Conservation (phyloP, 495 filamentous ascomycete species). For the Penicillium simplicissimum region DNA sequence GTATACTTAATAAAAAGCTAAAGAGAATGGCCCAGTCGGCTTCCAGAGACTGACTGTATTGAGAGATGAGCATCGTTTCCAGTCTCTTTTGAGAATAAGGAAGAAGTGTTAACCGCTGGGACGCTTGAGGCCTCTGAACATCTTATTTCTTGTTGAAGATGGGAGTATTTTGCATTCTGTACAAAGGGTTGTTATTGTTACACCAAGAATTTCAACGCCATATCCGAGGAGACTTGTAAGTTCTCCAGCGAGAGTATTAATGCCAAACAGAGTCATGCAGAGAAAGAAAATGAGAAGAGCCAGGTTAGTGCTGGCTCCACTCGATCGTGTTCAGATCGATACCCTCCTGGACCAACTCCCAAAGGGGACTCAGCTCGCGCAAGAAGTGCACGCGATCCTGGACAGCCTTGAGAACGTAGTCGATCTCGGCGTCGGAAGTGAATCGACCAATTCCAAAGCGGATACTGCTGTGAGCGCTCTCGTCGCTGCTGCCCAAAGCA, state of each 20-base stretch:
- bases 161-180: conserved; percentile 33
- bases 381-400: conserved; percentile 86
- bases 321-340: conserved; percentile 94
- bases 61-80: too few relatives aligned
- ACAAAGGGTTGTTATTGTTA: conserved; percentile 30
- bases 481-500: conserved; percentile 91
- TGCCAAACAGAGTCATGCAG: conserved; percentile 17
- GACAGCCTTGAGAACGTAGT: conserved; percentile 96
- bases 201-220: conserved; percentile 35
- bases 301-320: conserved; percentile 75
- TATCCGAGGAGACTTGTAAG: conserved; percentile 26
- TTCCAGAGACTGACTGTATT: too few relatives aligned
- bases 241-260: conserved; percentile 25
- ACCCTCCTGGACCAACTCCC: conserved; percentile 98
- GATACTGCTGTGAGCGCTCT: conserved; percentile 96
- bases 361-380: conserved; percentile 91
- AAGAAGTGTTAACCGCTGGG: too few relatives aligned
- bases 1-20: not conserved
- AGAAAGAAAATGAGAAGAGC: conserved; percentile 15
- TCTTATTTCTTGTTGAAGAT: conserved; percentile 8
- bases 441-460: conserved; percentile 97
- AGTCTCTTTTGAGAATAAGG: too few relatives aligned
- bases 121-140: too few relatives aligned
- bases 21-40: not conserved
- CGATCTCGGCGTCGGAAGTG: conserved; percentile 92